phyloP scores from a whole-genome alignment of 2,329 filamentous ascomycete genomes.

The Pseudopyricularia cyperi region DNA sequence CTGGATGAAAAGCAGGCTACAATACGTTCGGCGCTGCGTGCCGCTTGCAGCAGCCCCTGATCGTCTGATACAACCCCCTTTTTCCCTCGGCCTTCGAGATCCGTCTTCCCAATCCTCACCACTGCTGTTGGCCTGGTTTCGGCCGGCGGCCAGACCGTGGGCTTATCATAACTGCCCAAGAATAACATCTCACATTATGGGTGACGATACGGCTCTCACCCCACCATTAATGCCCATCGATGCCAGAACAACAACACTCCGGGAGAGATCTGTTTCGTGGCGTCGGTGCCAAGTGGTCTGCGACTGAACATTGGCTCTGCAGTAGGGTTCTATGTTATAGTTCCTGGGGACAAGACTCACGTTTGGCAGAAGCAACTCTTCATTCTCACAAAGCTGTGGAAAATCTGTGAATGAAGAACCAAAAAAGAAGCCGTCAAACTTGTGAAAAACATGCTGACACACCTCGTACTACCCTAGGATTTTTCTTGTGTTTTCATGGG shows the following conservation, averaged over 20 bases:
- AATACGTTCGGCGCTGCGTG: background rate
- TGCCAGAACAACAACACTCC: background rate
- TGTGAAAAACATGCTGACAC: no score
- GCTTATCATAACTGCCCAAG: background rate
- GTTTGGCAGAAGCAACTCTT: no score
- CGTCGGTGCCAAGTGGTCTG: background rate
- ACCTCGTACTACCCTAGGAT: no score
- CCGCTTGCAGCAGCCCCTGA: background rate
- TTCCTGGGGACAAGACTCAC: no score
- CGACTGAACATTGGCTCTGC: background rate
- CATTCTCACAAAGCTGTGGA: no score
- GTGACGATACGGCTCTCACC: background rate
- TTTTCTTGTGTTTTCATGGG: background rate
- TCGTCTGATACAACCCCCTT: background rate
- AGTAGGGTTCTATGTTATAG: background rate
- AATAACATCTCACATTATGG: background rate
- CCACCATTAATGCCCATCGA: background rate
- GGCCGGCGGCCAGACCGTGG: background rate
- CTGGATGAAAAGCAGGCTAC: background rate
- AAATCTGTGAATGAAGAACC: no score
- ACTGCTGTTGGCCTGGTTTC: background rate
- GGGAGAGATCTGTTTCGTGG: background rate
- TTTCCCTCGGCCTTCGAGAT: background rate
- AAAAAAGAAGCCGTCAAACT: no score
- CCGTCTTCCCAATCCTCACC: background rate